A percentile compares a stretch with the other conserved stretches of the same genome.
These are phyloP conservation scores for Cyberlindnera bimundalis DNA, from an alignment of 805 yeast species.

Conservation along the genomic window DNA sequence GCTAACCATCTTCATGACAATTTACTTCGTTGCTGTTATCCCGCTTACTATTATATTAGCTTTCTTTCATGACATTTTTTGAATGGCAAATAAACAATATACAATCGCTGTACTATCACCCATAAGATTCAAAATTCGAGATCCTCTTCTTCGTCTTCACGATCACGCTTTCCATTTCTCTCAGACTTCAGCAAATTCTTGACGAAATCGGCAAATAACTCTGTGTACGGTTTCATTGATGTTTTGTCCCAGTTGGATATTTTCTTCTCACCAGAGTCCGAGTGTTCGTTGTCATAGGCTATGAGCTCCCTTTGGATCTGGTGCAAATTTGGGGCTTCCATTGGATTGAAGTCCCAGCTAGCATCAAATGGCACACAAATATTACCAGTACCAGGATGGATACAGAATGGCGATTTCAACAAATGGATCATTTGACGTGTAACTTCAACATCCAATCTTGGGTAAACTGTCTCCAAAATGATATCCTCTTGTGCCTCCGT, in stretches of 20 bases:
- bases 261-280: constrained; percentile 17
- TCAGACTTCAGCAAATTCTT: constrained; percentile 55
- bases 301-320: constrained; percentile 64
- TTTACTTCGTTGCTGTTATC: not conserved
- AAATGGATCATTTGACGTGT: constrained; percentile 87
- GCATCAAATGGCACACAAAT: constrained; percentile 81
- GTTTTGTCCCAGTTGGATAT: constrained; percentile 57
- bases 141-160: constrained; percentile 30
- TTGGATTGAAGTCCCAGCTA: constrained; percentile 64
- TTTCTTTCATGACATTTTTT: constrained; percentile 1
- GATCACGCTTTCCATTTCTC: constrained; percentile 37
- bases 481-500: constrained; percentile 79
- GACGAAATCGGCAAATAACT: constrained; percentile 63
- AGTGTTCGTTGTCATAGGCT: constrained; percentile 35
- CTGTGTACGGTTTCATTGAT: constrained; percentile 65
- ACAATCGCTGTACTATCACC: not conserved
- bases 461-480: constrained; percentile 77
- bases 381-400: constrained; percentile 94
- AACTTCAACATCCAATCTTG: constrained; percentile 90
- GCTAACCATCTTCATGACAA: constrained; percentile 3
- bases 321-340: constrained; percentile 71
- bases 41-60: constrained; percentile 2
- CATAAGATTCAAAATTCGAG: constrained; percentile 11
- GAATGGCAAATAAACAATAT: constrained; percentile 1
- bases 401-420: constrained; percentile 93